Conservation (phyloP, 495 filamentous ascomycete genomes). For the Xylaria flabelliformis region DNA sequence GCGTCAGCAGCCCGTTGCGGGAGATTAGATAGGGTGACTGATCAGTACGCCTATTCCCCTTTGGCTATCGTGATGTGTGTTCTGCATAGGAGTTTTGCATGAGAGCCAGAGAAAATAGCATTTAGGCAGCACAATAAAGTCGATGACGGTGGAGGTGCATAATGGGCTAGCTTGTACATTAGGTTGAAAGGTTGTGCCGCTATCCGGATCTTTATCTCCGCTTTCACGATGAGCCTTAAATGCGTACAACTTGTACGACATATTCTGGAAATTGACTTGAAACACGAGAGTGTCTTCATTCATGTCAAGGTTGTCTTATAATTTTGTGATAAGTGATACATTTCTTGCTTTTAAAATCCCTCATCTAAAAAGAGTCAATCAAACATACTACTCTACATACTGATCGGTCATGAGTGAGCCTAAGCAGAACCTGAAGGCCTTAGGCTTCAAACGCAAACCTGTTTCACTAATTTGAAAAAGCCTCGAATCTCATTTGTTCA, state of each 20-base stretch:
- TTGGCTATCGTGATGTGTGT: background rate
- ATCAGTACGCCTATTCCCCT: background rate
- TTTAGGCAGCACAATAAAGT: constrained; percentile 7
- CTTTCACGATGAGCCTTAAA: background rate
- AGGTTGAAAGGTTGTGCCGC: background rate
- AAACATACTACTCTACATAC: background rate
- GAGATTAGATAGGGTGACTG: constrained; percentile 12
- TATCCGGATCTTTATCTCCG: constrained; percentile 6
- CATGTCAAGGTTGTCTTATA: background rate
- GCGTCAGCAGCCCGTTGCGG: background rate
- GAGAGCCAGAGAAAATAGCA: background rate
- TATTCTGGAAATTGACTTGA: background rate
- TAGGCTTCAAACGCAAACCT: background rate
- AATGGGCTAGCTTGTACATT: background rate
- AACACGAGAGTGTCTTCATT: background rate
- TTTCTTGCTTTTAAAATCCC: background rate
- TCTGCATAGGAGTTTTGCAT: background rate
- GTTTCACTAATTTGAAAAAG: background rate
- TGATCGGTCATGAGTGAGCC: background rate
- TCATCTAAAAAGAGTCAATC: background rate
- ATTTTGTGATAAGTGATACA: background rate
- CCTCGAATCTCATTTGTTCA: background rate
- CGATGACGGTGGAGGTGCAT: background rate
- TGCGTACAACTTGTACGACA: background rate
- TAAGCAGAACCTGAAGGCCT: too few species aligned